Evolutionary conservation across 2,329 filamentous ascomycete genomes (phyloP).

Genomic region (Alternaria longipes): DNA sequence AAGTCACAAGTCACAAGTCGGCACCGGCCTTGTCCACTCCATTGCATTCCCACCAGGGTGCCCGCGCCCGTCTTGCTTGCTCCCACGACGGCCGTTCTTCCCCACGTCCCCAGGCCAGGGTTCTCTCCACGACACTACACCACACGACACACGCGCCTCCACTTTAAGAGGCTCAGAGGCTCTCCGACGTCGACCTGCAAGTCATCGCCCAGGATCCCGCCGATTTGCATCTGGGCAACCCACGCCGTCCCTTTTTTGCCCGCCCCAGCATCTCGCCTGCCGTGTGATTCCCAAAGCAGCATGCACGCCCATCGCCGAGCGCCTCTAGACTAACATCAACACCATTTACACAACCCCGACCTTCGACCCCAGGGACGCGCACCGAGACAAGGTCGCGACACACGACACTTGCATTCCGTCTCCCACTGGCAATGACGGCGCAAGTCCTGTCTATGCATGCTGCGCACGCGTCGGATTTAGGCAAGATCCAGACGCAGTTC

Average conservation of each 20-base stretch:
- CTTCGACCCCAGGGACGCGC: conserved; percentile 27
- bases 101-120: conserved; percentile 26
- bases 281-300: conserved; percentile 27
- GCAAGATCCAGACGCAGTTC: conserved; percentile 45
- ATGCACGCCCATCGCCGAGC: conserved; percentile 29
- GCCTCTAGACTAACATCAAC: conserved; percentile 30
- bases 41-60: conserved; percentile 5
- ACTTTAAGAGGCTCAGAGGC: conserved; percentile 1
- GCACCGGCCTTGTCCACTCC: conserved; percentile 19
- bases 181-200: conserved; percentile 17
- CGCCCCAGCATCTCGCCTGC: conserved; percentile 13
- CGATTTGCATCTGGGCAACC: conserved; percentile 4
- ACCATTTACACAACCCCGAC: conserved; percentile 27
- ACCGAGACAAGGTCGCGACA: conserved; percentile 16
- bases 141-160: conserved; percentile 8
- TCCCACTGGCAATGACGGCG: conserved; percentile 47
- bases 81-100: conserved; percentile 25
- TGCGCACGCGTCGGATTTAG: conserved; percentile 48
- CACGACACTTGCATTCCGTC: conserved; percentile 12
- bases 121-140: conserved; percentile 19
- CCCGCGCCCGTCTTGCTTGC: conserved; percentile 22
- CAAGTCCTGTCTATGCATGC: conserved; percentile 52
- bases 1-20: conserved; percentile 1
- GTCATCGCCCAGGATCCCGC: conserved; percentile 24
- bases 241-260: conserved; percentile 5